phyloP scores from a whole-genome alignment of 176 grass and related monocot species.

The sorghum (Sorghum bicolor) region DNA sequence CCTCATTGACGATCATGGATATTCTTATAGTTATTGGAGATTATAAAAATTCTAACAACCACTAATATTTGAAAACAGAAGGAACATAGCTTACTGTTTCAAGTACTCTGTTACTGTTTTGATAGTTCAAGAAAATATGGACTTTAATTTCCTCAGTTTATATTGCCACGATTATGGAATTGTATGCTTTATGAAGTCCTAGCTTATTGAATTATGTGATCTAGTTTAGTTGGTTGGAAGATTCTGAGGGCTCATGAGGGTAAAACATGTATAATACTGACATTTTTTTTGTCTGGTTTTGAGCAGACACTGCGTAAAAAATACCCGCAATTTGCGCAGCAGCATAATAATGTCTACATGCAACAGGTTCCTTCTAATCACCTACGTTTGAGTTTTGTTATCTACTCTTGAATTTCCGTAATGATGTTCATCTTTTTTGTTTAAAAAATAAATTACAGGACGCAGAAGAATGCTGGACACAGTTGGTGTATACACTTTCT shows the following conservation, averaged over 20 bases:
- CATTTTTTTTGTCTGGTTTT: conserved; percentile 16
- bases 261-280: background rate
- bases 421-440: conserved; percentile 4
- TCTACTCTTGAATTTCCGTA: conserved; percentile 29
- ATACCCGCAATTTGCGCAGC: conserved; percentile 94
- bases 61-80: background rate
- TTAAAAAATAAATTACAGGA: conserved; percentile 50
- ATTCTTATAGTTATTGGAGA: background rate
- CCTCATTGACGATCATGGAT: background rate
- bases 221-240: conserved; percentile 2
- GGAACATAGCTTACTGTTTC: background rate
- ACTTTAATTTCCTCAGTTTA: background rate
- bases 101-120: background rate
- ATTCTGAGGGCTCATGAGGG: background rate
- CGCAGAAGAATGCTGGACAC: conserved; percentile 99
- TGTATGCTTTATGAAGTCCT: background rate
- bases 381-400: background rate
- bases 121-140: background rate
- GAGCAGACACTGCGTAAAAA: conserved; percentile 90
- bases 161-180: background rate
- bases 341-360: conserved; percentile 99
- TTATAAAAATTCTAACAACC: background rate
- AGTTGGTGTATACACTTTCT: conserved; percentile 94
- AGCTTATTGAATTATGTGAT: background rate
- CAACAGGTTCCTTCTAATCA: conserved; percentile 78